Evolutionary conservation across 1,284 basidiomycete species (phyloP).

Genomic region (Cronartium quercuum): DNA sequence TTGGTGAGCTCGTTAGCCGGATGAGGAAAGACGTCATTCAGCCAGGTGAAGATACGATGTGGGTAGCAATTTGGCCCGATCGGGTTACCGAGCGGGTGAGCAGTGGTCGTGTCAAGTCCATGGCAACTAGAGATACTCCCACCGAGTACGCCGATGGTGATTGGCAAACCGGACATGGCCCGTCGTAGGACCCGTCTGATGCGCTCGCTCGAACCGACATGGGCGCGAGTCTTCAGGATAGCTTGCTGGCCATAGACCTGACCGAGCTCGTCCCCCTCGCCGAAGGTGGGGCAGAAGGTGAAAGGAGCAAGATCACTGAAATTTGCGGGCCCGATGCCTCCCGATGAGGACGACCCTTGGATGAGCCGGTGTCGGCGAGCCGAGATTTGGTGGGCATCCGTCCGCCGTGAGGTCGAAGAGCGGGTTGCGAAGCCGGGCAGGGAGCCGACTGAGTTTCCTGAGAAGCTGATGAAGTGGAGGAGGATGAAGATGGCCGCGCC

Average conservation of each 20-base stretch:
- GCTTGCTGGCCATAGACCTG: conserved; percentile 68
- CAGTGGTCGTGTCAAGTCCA: conserved; percentile 64
- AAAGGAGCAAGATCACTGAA: conserved; percentile 64
- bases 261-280: conserved; percentile 70
- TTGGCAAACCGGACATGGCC: conserved; percentile 73
- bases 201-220: conserved; percentile 74
- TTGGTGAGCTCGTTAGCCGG: conserved; percentile 90
- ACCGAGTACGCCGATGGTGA: conserved; percentile 83
- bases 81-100: conserved; percentile 60
- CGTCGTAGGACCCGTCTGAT: conserved; percentile 75
- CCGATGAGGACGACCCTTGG: conserved; percentile 18
- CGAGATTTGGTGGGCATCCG: conserved; percentile 38
- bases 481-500: conserved; percentile 23
- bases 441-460: conserved; percentile 14
- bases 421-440: conserved; percentile 28
- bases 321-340: conserved; percentile 32
- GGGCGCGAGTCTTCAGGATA: conserved; percentile 68
- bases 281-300: conserved; percentile 78
- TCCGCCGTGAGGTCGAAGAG: conserved; percentile 21
- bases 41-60: conserved; percentile 85
- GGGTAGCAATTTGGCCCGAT: conserved; percentile 80
- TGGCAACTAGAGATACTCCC: conserved; percentile 84
- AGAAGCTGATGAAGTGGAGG: conserved; percentile 33
- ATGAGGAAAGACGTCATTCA: conserved; percentile 87
- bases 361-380: conserved; percentile 29